Base-by-base conservation (phyloP, 768 basidiomycete species). In the Hygrocybe coccinea region DNA sequence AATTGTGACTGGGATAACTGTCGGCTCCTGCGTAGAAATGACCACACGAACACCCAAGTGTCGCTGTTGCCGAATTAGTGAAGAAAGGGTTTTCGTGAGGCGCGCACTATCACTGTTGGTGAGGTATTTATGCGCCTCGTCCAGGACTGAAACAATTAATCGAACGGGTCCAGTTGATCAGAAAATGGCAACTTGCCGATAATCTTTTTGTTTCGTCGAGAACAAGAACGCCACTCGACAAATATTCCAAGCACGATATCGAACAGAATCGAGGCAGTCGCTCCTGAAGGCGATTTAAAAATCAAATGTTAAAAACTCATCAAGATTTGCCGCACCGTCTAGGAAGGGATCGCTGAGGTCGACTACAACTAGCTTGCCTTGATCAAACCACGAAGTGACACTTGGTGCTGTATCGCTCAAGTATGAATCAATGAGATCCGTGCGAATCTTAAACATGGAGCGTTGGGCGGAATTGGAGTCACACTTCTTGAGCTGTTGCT, bases 21-120 rank as follows among this genome's bases (percentile, higher is more conserved):
- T 83, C 0, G 82, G 82, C 52, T 82, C 78, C 70, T 83, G 81
- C 0, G 81, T 83, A 52, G 78, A 77, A 55, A 82, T 77, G 33
- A 82, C 67, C 39, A 82, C 65, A 0, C 80, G 76, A 70, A 78
- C 78, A 0, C 72, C 79, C 14, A 78, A 65, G 58, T 82, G 80
- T 1, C 80, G 74, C 52, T 82, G 81, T 50, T 79, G 77, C 1
- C 80, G 72, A n/a, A 79, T 76, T 8, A 81, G 66, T 7, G 76
- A 72, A 39, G 76, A 62, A 35, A 83, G 51, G 4, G 74, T 72
- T 8, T 74, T 72, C 1, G 78, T 79, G 1, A 83, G 67, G 0
- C 79, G 77, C 0, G 72, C 63, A 0, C 70, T 65, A 3, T 66
- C 51, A 37, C 62, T 72, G 54, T 67, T 67, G 0, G 70, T 59